Evolutionary conservation across 768 basidiomycete species (phyloP), one percentile per base, ranked within the genome.

Genomic region (Pleurotus tuber-regium): DNA sequence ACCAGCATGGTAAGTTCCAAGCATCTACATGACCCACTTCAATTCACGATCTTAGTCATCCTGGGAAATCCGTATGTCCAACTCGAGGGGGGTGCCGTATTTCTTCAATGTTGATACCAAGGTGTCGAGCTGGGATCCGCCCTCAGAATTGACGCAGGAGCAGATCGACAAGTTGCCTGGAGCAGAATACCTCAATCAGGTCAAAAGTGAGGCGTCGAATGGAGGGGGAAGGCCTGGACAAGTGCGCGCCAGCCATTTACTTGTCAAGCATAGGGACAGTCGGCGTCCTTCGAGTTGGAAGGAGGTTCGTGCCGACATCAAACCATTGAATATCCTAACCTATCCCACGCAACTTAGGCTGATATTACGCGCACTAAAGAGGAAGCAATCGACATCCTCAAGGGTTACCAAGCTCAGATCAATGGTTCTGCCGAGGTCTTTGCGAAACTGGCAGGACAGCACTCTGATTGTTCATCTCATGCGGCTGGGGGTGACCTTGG

Each of bases 391-490:
- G 70, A 71, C n/a, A 86, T 91, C 58, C 76, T 98, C 54, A 70
- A 75, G 33, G 74, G 69, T 11, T 86, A 89, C 66, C 76, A 87
- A 59, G 59, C 60, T 4, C 67, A 86, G 61, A 89, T 94, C 67
- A 68, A 73, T 46, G 73, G 69, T 16, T 76, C 81, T 53, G 62
- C 62, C 0, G 73, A 77, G 33, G 88, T 74, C 62, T 98, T 99
- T 63, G 82, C 80, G 2, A 73, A 84, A 64, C 77, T 98, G 36
- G 97, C 97, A 2, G 61, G 63, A 9, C 58, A 72, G 43, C 78
- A 96, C 64, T 95, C 92, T 18, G 95, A 99, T 66, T 98, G 95
- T 68, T 88, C 89, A 4, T 93, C 90, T 31, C 89, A 94, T 62
- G 66, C 77, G 18, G 77, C 88, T 56, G 78, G 76, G 2, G 97